phyloP scores from a whole-genome alignment of 169 alveolate species.

The Hammondia hammondi region DNA sequence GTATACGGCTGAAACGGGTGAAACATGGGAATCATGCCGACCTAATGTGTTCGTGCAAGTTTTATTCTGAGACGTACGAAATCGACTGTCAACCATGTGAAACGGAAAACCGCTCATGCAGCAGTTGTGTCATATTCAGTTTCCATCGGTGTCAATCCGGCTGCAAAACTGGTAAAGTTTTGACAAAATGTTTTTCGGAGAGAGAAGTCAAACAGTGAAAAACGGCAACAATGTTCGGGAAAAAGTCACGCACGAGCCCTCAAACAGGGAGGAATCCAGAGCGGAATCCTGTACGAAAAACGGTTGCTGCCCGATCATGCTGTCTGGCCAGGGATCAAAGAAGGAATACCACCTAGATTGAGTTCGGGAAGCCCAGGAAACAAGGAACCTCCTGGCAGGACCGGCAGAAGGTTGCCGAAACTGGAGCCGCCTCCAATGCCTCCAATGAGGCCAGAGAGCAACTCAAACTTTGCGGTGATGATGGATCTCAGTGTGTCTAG shows the following conservation, averaged over 20 bases:
- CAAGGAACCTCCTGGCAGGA: neutral
- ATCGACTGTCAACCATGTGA: too few relatives aligned
- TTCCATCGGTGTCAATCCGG: neutral
- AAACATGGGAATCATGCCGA: too few relatives aligned
- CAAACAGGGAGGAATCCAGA: neutral
- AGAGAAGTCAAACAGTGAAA: neutral
- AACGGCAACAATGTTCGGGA: neutral
- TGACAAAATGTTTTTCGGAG: neutral
- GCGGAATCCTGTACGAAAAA: neutral
- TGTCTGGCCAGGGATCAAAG: neutral
- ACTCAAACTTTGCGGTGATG: constrained; percentile 19
- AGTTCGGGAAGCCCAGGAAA: neutral
- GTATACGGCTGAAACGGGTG: too few relatives aligned
- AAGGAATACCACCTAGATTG: neutral
- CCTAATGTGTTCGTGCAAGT: too few relatives aligned
- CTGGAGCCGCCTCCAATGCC: constrained; percentile 12
- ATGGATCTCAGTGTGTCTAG: constrained; percentile 1
- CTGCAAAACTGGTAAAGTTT: neutral
- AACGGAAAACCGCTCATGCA: too few relatives aligned
- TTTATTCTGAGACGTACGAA: too few relatives aligned
- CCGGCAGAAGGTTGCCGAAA: neutral
- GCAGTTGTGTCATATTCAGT: too few relatives aligned
- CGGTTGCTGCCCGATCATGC: neutral
- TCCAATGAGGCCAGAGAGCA: constrained; percentile 18
- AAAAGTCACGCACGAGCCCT: neutral